Evolutionary conservation across 176 grass and related monocot genomes (phyloP).

Genomic region (Alloteropsis semialata): DNA sequence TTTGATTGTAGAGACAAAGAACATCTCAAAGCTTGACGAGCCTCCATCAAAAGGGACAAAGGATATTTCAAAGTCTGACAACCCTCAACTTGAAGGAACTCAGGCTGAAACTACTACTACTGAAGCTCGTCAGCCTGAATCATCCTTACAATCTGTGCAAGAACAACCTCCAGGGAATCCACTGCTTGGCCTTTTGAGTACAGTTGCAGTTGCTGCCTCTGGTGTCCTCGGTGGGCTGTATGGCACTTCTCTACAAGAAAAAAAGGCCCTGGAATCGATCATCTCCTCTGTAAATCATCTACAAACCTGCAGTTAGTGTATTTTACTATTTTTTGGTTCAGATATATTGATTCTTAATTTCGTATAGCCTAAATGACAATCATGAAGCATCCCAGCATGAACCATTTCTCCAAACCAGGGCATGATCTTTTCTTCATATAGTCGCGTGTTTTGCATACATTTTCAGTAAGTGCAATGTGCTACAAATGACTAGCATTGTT

Average conservation of each 20-base stretch:
- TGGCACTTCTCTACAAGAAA: conserved; percentile 74
- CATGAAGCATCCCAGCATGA: neutral
- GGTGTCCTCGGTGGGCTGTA: conserved; percentile 93
- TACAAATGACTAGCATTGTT: neutral
- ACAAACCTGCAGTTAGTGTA: conserved; percentile 36
- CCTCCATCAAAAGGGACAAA: conserved; percentile 8
- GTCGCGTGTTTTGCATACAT: neutral
- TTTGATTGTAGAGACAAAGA: conserved; percentile 40
- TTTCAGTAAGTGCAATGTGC: neutral
- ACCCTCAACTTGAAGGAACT: conserved; percentile 15
- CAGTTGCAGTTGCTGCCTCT: conserved; percentile 59
- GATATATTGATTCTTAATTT: conserved; percentile 11
- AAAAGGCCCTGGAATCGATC: conserved; percentile 60
- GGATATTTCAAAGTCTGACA: neutral
- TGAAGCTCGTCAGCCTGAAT: conserved; percentile 27
- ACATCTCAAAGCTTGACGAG: conserved; percentile 19
- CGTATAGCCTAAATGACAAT: conserved; percentile 6
- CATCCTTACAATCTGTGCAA: conserved; percentile 31
- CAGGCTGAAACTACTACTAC: conserved; percentile 8
- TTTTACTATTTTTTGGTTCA: conserved; percentile 12
- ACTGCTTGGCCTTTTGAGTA: conserved; percentile 55
- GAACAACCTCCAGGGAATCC: conserved; percentile 56
- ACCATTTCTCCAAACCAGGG: neutral
- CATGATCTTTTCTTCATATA: neutral
- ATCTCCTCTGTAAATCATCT: conserved; percentile 87